A percentile compares a stretch with the other conserved stretches of the same genome.
Evolutionary conservation across 495 filamentous ascomycete genomes (phyloP).

Genomic region (Penicillium paxilli): DNA sequence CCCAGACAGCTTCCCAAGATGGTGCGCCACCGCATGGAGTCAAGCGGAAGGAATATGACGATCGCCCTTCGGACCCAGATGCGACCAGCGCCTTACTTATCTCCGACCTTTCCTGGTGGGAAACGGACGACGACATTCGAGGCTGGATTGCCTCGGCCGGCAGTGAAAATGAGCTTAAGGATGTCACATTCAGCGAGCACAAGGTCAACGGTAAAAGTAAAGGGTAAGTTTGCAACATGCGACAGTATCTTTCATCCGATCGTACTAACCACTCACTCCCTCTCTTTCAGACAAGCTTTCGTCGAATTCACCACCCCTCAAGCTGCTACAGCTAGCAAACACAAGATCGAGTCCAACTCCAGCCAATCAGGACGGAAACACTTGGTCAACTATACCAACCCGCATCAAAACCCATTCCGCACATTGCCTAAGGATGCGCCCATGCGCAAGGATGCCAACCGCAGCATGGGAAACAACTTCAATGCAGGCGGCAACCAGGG

Average conservation of each 20-base stretch:
- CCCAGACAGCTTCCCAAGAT: slow-evolving; percentile 18
- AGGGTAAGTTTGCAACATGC: slow-evolving; percentile 58
- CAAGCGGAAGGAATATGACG: slow-evolving; percentile 76
- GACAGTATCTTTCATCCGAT: neutral
- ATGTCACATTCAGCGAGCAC: slow-evolving; percentile 95
- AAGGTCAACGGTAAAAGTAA: slow-evolving; percentile 99
- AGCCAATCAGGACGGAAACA: slow-evolving; percentile 66
- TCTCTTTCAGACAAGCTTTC: slow-evolving; percentile 75
- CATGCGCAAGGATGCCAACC: slow-evolving; percentile 63
- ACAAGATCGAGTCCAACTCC: slow-evolving; percentile 66
- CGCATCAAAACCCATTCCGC: slow-evolving; percentile 81
- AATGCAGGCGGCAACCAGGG: slow-evolving; percentile 18
- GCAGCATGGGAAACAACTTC: slow-evolving; percentile 26
- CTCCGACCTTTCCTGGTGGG: slow-evolving; percentile 94
- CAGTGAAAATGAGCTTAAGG: slow-evolving; percentile 82
- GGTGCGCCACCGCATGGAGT: slow-evolving; percentile 61
- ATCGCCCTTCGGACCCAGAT: slow-evolving; percentile 74
- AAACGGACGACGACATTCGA: slow-evolving; percentile 90
- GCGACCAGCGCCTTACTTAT: slow-evolving; percentile 82
- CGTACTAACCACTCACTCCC: slow-evolving; percentile 3
- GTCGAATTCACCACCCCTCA: slow-evolving; percentile 82
- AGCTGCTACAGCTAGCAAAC: slow-evolving; percentile 84
- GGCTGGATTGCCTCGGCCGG: slow-evolving; percentile 77
- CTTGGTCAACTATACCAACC: slow-evolving; percentile 72
- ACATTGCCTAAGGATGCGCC: slow-evolving; percentile 91